Evolutionary conservation across 2,329 filamentous ascomycete genomes (phyloP).

Genomic region (Talaromyces sp.): DNA sequence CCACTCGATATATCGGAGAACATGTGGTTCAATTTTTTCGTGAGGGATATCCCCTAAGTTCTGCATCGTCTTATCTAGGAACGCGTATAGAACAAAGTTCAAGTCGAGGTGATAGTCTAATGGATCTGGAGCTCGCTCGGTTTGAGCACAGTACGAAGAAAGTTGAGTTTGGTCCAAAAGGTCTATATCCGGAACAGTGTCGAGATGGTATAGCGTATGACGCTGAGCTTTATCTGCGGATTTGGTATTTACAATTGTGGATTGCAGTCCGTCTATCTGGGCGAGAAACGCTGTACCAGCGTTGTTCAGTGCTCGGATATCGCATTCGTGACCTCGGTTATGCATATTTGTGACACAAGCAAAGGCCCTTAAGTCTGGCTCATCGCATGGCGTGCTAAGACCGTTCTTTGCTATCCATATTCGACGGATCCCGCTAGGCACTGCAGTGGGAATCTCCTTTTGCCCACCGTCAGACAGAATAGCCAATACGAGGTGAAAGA

Average conservation of each 20-base stretch:
- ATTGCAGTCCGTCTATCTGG: background rate
- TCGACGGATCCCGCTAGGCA: conserved; percentile 14
- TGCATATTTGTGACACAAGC: background rate
- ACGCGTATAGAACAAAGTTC: background rate
- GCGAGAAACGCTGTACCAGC: background rate
- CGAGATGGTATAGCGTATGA: background rate
- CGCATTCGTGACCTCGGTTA: background rate
- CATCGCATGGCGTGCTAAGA: background rate
- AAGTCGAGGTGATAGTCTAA: background rate
- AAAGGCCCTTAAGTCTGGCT: background rate
- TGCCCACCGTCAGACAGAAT: conserved; percentile 11
- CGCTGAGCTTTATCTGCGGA: background rate
- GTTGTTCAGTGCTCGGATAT: background rate
- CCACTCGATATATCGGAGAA: background rate
- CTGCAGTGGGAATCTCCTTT: conserved; percentile 17
- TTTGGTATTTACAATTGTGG: background rate
- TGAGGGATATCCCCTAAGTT: conserved; percentile 7
- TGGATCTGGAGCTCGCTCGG: background rate
- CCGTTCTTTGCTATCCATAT: conserved; percentile 1
- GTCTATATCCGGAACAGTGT: background rate
- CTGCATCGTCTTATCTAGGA: background rate
- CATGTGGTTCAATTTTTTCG: background rate
- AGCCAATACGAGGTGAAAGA: conserved; percentile 11
- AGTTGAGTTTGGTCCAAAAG: conserved; percentile 13
- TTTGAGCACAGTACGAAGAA: conserved; percentile 16